Evolutionary conservation across 805 yeast species (phyloP).

Genomic region (Trichomonascus vanleenenianus): DNA sequence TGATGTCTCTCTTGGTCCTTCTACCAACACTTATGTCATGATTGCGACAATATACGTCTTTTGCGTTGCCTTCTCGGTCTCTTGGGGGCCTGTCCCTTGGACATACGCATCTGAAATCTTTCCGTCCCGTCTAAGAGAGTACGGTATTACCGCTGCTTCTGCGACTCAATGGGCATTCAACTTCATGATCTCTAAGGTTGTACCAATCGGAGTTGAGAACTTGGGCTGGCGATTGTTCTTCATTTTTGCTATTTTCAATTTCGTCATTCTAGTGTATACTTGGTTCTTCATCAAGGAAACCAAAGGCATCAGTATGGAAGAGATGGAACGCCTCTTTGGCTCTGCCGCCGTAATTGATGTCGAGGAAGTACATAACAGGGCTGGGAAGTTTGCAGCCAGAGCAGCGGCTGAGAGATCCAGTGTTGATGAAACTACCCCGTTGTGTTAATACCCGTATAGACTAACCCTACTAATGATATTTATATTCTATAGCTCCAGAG

Average conservation of each 20-base stretch:
- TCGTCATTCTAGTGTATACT: conserved; percentile 36
- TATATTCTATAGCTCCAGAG: no score
- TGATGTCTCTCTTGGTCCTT: conserved; percentile 19
- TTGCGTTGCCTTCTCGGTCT: conserved; percentile 37
- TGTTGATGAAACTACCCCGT: no score
- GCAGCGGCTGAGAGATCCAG: not conserved
- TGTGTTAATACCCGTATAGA: no score
- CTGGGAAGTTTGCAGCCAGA: conserved; percentile 4
- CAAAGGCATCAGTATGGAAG: conserved; percentile 69
- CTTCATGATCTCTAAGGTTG: conserved; percentile 38
- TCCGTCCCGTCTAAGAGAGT: conserved; percentile 15
- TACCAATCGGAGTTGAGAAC: conserved; percentile 13
- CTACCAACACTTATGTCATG: conserved; percentile 30
- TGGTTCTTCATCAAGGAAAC: conserved; percentile 67
- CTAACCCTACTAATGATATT: no score
- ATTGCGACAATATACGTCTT: conserved; percentile 57
- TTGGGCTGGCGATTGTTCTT: conserved; percentile 24
- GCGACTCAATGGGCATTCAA: conserved; percentile 46
- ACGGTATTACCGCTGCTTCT: conserved; percentile 69
- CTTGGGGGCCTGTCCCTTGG: conserved; percentile 20
- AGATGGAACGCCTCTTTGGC: conserved; percentile 55
- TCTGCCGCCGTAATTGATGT: conserved; percentile 15
- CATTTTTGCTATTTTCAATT: conserved; percentile 42
- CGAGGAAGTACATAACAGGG: conserved; percentile 6
- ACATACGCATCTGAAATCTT: conserved; percentile 16